Evolutionary conservation across 1,284 basidiomycete genomes (phyloP).

Genomic region (Cronartium ribicola): DNA sequence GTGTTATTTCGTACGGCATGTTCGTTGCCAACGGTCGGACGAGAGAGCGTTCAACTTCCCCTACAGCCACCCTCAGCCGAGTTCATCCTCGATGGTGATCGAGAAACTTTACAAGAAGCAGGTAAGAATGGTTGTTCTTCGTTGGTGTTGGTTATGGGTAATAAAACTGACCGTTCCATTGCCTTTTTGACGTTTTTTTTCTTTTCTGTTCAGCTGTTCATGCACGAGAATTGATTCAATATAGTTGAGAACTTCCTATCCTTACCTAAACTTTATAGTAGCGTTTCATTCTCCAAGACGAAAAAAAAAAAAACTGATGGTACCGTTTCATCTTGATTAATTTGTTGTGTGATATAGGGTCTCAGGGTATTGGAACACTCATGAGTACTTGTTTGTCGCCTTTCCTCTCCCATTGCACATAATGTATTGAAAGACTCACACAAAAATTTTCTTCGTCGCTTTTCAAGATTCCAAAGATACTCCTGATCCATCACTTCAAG

Average conservation of each 20-base stretch:
- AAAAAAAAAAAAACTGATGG: background rate
- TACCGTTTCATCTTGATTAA: background rate
- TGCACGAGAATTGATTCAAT: constrained; percentile 39
- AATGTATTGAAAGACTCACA: background rate
- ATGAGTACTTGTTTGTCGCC: background rate
- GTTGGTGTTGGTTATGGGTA: background rate
- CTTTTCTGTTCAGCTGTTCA: constrained; percentile 18
- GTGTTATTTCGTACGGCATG: no score
- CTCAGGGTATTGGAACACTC: constrained; percentile 3
- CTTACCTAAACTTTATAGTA: background rate
- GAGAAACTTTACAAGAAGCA: constrained; percentile 1
- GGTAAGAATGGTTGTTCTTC: background rate
- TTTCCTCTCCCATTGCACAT: background rate
- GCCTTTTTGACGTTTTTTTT: background rate
- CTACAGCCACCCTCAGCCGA: no score
- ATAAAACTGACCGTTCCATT: background rate
- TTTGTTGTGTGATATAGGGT: background rate
- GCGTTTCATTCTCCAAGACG: no score
- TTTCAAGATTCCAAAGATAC: constrained; percentile 11
- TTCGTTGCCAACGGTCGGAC: no score
- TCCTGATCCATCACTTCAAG: constrained; percentile 9
- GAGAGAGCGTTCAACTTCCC: no score
- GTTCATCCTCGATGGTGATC: background rate
- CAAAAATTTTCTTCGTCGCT: background rate
- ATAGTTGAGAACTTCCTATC: constrained; percentile 25